These are phyloP conservation scores for Epichloe gansuensis DNA, from an alignment of 2,329 filamentous ascomycete genomes.

Conservation along the genomic window DNA sequence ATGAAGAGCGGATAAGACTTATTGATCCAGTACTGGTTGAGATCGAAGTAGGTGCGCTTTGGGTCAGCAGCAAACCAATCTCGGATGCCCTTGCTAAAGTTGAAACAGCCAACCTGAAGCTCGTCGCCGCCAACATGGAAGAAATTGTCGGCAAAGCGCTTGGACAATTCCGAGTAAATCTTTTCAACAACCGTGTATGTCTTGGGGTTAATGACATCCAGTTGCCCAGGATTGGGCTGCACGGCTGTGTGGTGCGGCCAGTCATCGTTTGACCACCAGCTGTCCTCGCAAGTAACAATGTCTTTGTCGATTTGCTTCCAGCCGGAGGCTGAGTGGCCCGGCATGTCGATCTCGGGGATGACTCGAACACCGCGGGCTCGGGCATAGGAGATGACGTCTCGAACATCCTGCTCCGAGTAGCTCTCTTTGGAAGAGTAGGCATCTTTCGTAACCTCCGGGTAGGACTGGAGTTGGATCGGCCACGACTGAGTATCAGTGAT, in stretches of 20 bases:
- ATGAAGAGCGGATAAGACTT: slow-evolving; percentile 36
- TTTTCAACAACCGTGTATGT: slow-evolving; percentile 42
- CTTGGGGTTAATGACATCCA: slow-evolving; percentile 42
- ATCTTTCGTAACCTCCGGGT: slow-evolving; percentile 40
- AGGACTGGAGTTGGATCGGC: slow-evolving; percentile 36
- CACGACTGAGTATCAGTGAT: slow-evolving; percentile 43
- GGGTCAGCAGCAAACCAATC: slow-evolving; percentile 37
- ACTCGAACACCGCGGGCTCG: slow-evolving; percentile 41
- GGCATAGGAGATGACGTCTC: slow-evolving; percentile 34
- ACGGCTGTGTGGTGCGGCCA: slow-evolving; percentile 40
- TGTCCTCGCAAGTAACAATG: slow-evolving; percentile 41
- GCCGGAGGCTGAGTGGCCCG: slow-evolving; percentile 40
- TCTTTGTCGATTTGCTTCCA: slow-evolving; percentile 40
- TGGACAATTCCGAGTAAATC: slow-evolving; percentile 40
- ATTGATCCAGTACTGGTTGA: slow-evolving; percentile 43
- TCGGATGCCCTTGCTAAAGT: slow-evolving; percentile 37
- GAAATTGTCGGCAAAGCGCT: slow-evolving; percentile 37
- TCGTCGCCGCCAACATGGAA: slow-evolving; percentile 46
- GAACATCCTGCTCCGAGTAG: slow-evolving; percentile 31
- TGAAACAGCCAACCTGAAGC: slow-evolving; percentile 41
- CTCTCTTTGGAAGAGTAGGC: slow-evolving; percentile 38
- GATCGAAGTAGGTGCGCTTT: slow-evolving; percentile 31
- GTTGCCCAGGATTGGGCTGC: slow-evolving; percentile 43
- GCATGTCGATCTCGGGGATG: slow-evolving; percentile 46
- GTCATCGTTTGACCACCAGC: slow-evolving; percentile 49